Evolutionary conservation across 495 filamentous ascomycete genomes (phyloP).

Genomic region (Hypoxylon perforatum): DNA sequence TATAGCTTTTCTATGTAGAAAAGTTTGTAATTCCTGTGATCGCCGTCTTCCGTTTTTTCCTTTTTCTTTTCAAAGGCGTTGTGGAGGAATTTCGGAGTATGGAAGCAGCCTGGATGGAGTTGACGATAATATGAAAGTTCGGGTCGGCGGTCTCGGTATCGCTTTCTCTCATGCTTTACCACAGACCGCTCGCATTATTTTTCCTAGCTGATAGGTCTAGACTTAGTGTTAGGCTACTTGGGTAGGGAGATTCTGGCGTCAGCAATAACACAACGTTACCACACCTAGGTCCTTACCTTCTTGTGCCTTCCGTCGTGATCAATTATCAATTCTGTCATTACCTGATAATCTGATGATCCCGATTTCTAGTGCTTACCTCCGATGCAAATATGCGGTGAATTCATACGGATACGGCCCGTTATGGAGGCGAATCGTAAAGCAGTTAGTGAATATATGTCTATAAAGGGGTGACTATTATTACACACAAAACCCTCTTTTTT

Average conservation of each 20-base stretch:
- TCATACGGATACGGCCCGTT: neutral
- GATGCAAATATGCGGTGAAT: neutral
- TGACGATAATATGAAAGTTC: neutral
- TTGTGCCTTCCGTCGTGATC: neutral
- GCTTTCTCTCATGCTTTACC: too few relatives aligned
- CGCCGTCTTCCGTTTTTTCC: neutral
- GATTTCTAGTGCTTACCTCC: neutral
- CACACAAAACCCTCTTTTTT: too few relatives aligned
- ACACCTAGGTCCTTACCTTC: neutral
- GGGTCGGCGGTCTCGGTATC: too few relatives aligned
- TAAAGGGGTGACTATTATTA: neutral
- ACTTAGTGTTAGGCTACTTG: neutral
- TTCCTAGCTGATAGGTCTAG: too few relatives aligned
- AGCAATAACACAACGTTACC: neutral
- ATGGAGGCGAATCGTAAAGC: neutral
- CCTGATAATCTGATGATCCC: neutral
- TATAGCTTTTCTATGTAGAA: too few relatives aligned
- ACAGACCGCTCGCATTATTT: too few relatives aligned
- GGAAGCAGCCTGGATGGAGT: neutral
- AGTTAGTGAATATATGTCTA: neutral
- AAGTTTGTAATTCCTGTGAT: too few relatives aligned
- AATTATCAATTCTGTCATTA: neutral
- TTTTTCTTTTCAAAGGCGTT: neutral
- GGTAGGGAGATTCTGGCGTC: neutral
- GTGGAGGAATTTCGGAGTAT: neutral